These are phyloP conservation scores for Sugiyamaella qingdaonensis DNA, from an alignment of 805 yeast genomes.

Conservation along the genomic window DNA sequence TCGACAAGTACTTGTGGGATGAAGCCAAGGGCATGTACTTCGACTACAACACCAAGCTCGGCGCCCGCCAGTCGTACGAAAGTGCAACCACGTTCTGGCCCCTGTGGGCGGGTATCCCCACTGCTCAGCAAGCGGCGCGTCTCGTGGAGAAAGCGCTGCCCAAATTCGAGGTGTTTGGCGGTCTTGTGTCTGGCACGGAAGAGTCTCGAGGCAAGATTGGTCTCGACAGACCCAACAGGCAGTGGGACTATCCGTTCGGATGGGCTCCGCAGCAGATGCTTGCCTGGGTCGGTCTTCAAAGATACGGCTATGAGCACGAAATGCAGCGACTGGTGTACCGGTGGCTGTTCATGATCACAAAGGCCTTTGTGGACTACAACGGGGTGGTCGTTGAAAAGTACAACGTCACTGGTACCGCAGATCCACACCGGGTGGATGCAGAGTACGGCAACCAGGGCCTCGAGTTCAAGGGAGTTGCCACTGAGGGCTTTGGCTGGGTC, in stretches of 20 bases:
- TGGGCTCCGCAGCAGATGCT: slow-evolving; percentile 98
- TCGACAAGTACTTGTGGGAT: slow-evolving; percentile 79
- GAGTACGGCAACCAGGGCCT: slow-evolving; percentile 97
- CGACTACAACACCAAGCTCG: slow-evolving; percentile 69
- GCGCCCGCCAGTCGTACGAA: slow-evolving; percentile 61
- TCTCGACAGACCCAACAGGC: slow-evolving; percentile 75
- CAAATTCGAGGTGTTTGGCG: slow-evolving; percentile 82
- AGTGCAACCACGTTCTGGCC: slow-evolving; percentile 93
- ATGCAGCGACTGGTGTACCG: slow-evolving; percentile 73
- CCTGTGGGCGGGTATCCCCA: slow-evolving; percentile 74
- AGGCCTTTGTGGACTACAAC: slow-evolving; percentile 84
- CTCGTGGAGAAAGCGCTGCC: slow-evolving; percentile 56
- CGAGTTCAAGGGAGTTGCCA: slow-evolving; percentile 86
- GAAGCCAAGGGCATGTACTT: slow-evolving; percentile 71
- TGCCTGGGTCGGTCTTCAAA: slow-evolving; percentile 81
- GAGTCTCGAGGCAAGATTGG: slow-evolving; percentile 68
- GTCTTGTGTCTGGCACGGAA: slow-evolving; percentile 79
- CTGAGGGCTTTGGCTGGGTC: slow-evolving; percentile 98
- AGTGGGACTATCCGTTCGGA: slow-evolving; percentile 97
- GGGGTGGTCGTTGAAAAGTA: slow-evolving; percentile 96
- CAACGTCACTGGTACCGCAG: slow-evolving; percentile 76
- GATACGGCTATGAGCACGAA: slow-evolving; percentile 63
- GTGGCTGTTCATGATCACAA: slow-evolving; percentile 87
- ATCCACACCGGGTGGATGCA: slow-evolving; percentile 89
- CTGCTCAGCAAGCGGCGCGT: slow-evolving; percentile 60